A percentile compares a stretch with the other conserved stretches of the same genome.
Evolutionary conservation across 208 protist genomes (phyloP).

Genomic region (Porcisia hertigi): DNA sequence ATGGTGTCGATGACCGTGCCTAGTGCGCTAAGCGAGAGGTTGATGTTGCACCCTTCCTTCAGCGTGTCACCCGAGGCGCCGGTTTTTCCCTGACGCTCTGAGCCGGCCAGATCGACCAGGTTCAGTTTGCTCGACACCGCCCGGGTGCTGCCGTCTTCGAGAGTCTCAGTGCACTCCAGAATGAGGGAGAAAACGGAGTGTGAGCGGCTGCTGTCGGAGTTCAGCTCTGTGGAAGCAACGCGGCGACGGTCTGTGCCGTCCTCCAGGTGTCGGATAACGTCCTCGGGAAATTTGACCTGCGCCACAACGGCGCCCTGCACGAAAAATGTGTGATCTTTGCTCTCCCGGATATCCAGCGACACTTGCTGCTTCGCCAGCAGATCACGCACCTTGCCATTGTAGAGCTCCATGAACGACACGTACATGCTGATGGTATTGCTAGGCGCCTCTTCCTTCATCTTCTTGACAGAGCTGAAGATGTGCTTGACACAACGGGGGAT

Average conservation of each 20-base stretch:
- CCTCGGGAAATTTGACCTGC: slow-evolving; percentile 76
- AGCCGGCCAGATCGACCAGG: slow-evolving; percentile 93
- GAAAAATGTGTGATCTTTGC: slow-evolving; percentile 86
- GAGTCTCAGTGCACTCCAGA: slow-evolving; percentile 76
- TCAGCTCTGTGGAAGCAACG: slow-evolving; percentile 84
- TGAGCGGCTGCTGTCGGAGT: slow-evolving; percentile 88
- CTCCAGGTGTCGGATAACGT: slow-evolving; percentile 82
- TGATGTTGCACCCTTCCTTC: slow-evolving; percentile 94
- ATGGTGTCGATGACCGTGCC: slow-evolving; percentile 92
- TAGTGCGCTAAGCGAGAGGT: slow-evolving; percentile 89
- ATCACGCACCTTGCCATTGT: slow-evolving; percentile 91
- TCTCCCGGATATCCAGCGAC: slow-evolving; percentile 77
- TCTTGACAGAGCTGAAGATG: slow-evolving; percentile 75
- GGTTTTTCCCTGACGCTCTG: slow-evolving; percentile 90
- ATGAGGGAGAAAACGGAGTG: slow-evolving; percentile 92
- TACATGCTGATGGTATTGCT: slow-evolving; percentile 66
- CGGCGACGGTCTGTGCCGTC: slow-evolving; percentile 88
- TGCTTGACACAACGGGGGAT: slow-evolving; percentile 82
- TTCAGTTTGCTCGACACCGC: slow-evolving; percentile 89
- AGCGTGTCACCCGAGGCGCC: slow-evolving; percentile 90
- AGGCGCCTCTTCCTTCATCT: slow-evolving; percentile 37
- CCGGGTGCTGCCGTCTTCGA: slow-evolving; percentile 69
- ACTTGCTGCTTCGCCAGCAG: slow-evolving; percentile 87
- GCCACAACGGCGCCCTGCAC: slow-evolving; percentile 75
- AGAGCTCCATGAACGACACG: slow-evolving; percentile 87